Base-by-base conservation (phyloP, 140 eudicot species). In the Bidens hawaiensis region DNA sequence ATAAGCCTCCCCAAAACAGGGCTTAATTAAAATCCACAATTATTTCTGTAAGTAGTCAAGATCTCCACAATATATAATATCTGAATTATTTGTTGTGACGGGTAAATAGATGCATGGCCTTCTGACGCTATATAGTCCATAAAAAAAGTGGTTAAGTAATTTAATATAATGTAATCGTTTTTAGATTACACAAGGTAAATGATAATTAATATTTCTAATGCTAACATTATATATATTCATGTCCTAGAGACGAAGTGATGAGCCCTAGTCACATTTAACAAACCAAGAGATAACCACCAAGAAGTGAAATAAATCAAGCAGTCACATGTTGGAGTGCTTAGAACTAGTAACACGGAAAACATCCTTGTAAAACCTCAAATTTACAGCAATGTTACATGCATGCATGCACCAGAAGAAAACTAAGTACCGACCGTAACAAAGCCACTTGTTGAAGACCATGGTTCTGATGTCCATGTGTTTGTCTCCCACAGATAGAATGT, bases 401-500 rank as follows among this genome's bases (percentile, higher is more conserved):
- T 51, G 50, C n/a, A 51, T 53, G 54, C 40, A 40, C 42, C 53
- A 36, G n/a, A n/a, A n/a, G n/a, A n/a, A n/a, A n/a, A n/a, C n/a
- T n/a, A n/a, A n/a, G n/a, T 54, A 79, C 89, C 76, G 51, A 93
- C 99, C 76, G 94, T 94, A 65, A 88, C 97, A 76, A 81, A 74
- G 56, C 99, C 99, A 79, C 95, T 79, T 45, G 88, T 83, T 67
- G 99, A 85, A 58, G 99, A 85, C 99, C 99, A 94, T 45, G 77
- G 88, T 75, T 85, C 97, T 75, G 99, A 94, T 19, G 97, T 81
- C 99, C 99, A 94, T 28, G 99, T 83, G 70, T 78, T 90, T 55
- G 99, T 94, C 80, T 94, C 99, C 99, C 99, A 94, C 10, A 94
- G 79, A 76, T 94, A 88, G 74, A 94, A 94, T 62, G 99, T 83